Percentiles rank a stretch among this genome's conserved stretches.
phyloP scores from a whole-genome alignment of 768 basidiomycete genomes.

The Saitozyma sp. region DNA sequence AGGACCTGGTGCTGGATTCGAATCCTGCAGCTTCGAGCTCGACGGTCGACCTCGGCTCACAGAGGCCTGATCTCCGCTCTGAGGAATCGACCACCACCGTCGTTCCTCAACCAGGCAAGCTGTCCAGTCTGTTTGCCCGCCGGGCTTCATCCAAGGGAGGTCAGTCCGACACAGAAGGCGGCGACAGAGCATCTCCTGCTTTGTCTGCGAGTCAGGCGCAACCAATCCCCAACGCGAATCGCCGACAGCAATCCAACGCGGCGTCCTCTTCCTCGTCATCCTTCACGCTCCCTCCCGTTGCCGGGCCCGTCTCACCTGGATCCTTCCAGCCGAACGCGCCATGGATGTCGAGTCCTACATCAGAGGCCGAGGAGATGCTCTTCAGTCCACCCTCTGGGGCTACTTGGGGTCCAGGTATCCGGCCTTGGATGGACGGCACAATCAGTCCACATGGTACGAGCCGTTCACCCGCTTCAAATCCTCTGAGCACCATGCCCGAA shows the following conservation, averaged over 20 bases:
- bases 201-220: too few species aligned
- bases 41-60: neutral
- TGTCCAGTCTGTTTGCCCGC: constrained; percentile 21
- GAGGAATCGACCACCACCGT: constrained; percentile 14
- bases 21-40: neutral
- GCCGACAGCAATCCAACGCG: neutral
- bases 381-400: constrained; percentile 23
- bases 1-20: too few species aligned
- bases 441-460: constrained; percentile 4
- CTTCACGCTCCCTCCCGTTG: constrained; percentile 23
- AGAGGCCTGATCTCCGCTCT: constrained; percentile 5
- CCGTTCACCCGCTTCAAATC: neutral
- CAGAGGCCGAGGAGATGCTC: constrained; percentile 35
- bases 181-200: too few species aligned
- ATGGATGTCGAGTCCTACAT: constrained; percentile 21
- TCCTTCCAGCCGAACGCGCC: constrained; percentile 6
- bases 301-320: constrained; percentile 16
- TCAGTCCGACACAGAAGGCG: too few species aligned
- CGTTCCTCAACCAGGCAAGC: constrained; percentile 12
- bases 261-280: constrained; percentile 32
- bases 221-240: too few species aligned
- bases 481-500: constrained; percentile 28
- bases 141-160: constrained; percentile 15
- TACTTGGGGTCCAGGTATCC: constrained; percentile 35
- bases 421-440: constrained; percentile 39